Base-by-base conservation (phyloP, 768 basidiomycete genomes). In the Daedaleopsis nitida region DNA sequence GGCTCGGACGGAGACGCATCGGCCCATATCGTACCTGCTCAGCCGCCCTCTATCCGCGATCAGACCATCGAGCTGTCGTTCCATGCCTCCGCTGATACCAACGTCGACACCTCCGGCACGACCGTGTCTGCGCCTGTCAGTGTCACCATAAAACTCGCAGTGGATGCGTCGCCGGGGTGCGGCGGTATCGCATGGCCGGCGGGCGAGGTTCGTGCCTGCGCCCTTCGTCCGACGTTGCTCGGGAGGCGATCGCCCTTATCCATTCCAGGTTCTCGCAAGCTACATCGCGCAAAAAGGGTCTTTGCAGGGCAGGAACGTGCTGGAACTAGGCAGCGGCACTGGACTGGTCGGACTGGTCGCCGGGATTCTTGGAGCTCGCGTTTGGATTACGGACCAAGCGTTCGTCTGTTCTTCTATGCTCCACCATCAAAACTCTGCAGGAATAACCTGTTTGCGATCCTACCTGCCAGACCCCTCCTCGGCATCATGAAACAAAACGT, bases 181-280 rank as follows among this genome's bases (percentile, higher is more conserved):
- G 95, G 95, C 14, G 95, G 95, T 5, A 83, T 95, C 42, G 87
- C 91, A 2, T 96, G 95, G 95, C 92, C 92, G 5, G 92, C 94
- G 9, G 95, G 94, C 66, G 86, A 93, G 83, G 94, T 94, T 66
- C 66, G 77, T 72, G 42, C 24, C n/a, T 48, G 5, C 43, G 17
- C 23, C 23, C 27, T 45, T 38, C 52, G 43, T 16, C 49, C 47
- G 54, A 51, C 53, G 16, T 24, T 35, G 17, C 44, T 23, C 47
- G 51, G 13, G 24, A 47, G 57, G 54, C 52, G 49, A 34, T 23
- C 55, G 11, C 49, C 39, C 45, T 52, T 44, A 14, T 32, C 27
- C 27, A 48, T 52, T 34, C 54, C 47, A 96, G 94, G 87, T 95
- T 34, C 79, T 97, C 7, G 84, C 92, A 11, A 82, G 78, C 47